Evolutionary conservation across 192 early-diverging fungal species (phyloP).

Genomic region (Irineochytrium annulatum): DNA sequence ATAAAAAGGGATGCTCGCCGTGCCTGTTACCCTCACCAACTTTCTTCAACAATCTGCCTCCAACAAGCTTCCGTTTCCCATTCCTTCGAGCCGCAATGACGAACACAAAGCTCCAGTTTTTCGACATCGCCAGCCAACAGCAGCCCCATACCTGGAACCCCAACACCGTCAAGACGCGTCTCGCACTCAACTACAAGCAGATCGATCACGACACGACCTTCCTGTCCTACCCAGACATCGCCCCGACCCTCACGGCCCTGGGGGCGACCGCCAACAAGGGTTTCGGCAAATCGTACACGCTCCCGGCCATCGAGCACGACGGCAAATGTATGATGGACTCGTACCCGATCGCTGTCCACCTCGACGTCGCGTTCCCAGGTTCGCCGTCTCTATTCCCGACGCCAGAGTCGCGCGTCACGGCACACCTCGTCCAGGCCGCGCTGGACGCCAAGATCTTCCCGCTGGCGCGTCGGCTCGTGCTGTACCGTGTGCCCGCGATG

Average conservation of each 20-base stretch:
- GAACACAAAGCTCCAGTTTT: too few relatives aligned
- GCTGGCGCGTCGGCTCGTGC: neutral
- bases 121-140: too few relatives aligned
- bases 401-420: neutral
- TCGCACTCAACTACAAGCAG: conserved; percentile 5
- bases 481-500: neutral
- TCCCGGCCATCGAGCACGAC: neutral
- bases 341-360: conserved; percentile 2
- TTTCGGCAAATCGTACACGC: neutral
- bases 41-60: too few relatives aligned
- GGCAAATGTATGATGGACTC: neutral
- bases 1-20: too few relatives aligned
- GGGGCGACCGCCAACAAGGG: neutral
- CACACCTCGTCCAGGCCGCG: neutral
- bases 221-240: conserved; percentile 4
- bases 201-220: conserved; percentile 7
- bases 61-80: too few relatives aligned
- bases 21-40: too few relatives aligned
- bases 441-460: neutral
- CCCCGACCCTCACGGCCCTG: conserved; percentile 1
- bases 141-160: conserved; percentile 12
- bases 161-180: neutral
- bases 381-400: neutral
- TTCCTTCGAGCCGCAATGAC: too few relatives aligned
- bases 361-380: conserved; percentile 4